Conservation (phyloP, 2,329 filamentous ascomycete species). For the Penicillium brevicompactum region DNA sequence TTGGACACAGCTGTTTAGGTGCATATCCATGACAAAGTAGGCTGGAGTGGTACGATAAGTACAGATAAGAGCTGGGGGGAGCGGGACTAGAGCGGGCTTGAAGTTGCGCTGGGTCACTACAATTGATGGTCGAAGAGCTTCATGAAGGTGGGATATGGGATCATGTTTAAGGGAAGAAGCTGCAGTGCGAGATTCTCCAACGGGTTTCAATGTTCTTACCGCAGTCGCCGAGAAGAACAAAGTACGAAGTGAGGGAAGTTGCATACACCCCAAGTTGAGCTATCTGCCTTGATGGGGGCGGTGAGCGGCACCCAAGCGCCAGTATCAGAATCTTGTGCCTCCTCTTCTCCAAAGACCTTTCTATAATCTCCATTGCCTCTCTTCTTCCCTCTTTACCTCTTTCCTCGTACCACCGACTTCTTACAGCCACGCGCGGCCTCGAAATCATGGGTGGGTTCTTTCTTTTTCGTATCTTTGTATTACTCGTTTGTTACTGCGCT, state of each 20-base stretch:
- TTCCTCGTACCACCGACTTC: slow-evolving; percentile 6
- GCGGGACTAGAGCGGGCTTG: too few species aligned
- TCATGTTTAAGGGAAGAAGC: too few species aligned
- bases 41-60: slow-evolving; percentile 4
- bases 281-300: not conserved
- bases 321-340: not conserved
- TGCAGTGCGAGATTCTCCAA: too few species aligned
- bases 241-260: not conserved
- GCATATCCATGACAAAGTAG: not conserved
- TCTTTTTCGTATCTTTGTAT: slow-evolving; percentile 23
- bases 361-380: not conserved
- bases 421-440: slow-evolving; percentile 9
- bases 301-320: slow-evolving; percentile 4
- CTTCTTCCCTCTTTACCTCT: slow-evolving; percentile 13
- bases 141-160: too few species aligned
- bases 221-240: too few species aligned
- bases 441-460: slow-evolving; percentile 28
- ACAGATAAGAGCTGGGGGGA: not conserved
- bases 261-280: not conserved
- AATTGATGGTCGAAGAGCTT: too few species aligned
- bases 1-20: not conserved
- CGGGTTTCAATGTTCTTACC: too few species aligned
- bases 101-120: too few species aligned
- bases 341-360: not conserved
- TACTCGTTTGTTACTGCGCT: slow-evolving; percentile 17